These are phyloP conservation scores for Chalciporus chontae DNA, from an alignment of 768 basidiomycete species.

Conservation along the genomic window DNA sequence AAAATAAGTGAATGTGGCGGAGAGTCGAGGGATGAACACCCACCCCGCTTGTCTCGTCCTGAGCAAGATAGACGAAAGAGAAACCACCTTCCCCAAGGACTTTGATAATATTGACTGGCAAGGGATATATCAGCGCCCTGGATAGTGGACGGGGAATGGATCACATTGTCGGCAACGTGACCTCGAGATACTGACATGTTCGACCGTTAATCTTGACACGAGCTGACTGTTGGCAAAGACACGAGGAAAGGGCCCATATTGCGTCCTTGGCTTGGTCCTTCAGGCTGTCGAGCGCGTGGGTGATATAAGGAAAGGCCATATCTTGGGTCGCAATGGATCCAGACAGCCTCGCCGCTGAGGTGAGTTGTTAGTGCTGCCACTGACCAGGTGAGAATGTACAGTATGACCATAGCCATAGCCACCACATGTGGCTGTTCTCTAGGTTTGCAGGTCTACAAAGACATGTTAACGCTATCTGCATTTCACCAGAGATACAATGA, in stretches of 20 bases:
- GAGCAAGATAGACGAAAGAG: conserved; percentile 86
- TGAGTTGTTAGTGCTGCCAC: background rate
- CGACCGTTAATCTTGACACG: conserved; percentile 95
- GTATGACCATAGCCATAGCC: background rate
- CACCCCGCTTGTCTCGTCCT: conserved; percentile 83
- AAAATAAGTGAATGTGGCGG: background rate
- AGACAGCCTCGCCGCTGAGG: background rate
- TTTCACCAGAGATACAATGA: background rate
- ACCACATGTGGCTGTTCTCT: background rate
- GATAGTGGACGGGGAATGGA: conserved; percentile 1
- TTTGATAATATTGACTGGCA: conserved; percentile 79
- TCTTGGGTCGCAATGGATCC: conserved; percentile 1
- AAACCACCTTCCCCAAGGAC: conserved; percentile 96
- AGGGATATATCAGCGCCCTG: conserved; percentile 1
- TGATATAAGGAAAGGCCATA: conserved; percentile 32
- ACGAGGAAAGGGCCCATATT: conserved; percentile 76
- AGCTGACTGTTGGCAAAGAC: conserved; percentile 76
- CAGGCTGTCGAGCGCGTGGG: conserved; percentile 49
- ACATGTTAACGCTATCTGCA: no score
- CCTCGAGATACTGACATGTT: conserved; percentile 63
- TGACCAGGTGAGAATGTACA: background rate
- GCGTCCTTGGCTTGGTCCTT: conserved; percentile 81
- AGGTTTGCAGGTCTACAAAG: no score
- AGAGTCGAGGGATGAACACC: conserved; percentile 25
- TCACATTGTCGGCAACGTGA: conserved; percentile 1